A percentile compares a stretch with the other conserved stretches of the same genome.
phyloP scores from a whole-genome alignment of 1,284 basidiomycete species.

The Butyriboletus appendiculatus region DNA sequence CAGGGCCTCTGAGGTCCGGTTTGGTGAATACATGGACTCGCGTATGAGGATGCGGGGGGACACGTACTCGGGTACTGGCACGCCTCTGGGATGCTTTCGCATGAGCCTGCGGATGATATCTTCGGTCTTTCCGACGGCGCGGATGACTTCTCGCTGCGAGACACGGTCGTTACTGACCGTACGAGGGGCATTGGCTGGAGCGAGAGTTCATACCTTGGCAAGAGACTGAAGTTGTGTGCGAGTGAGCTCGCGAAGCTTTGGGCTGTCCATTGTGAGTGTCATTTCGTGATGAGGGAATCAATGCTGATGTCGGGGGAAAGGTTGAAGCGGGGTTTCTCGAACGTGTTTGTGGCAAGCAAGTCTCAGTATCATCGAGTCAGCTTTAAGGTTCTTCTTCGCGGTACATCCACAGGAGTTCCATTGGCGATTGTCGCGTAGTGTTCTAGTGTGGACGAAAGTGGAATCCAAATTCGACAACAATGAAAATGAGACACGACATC shows the following conservation, averaged over 20 bases:
- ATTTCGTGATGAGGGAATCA: neutral
- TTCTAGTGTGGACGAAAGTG: neutral
- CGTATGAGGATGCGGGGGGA: neutral
- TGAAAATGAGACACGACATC: neutral
- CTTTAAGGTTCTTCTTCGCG: neutral
- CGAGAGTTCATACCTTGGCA: slow-evolving; percentile 22
- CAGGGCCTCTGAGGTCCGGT: slow-evolving; percentile 6
- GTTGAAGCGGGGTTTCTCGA: neutral
- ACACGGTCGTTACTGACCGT: neutral
- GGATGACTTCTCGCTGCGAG: slow-evolving; percentile 24
- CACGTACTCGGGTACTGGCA: slow-evolving; percentile 20
- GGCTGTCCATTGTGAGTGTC: slow-evolving; percentile 14
- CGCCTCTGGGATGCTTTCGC: slow-evolving; percentile 28
- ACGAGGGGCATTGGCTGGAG: too few relatives aligned
- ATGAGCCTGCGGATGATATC: slow-evolving; percentile 29
- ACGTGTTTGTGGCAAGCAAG: neutral
- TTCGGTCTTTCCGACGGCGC: slow-evolving; percentile 29
- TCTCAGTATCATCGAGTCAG: neutral
- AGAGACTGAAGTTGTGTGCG: slow-evolving; percentile 29
- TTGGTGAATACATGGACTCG: neutral
- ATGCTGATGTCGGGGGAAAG: neutral
- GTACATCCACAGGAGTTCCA: neutral
- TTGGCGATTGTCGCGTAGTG: neutral
- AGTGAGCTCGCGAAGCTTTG: slow-evolving; percentile 22
- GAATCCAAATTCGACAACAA: neutral